Base-by-base conservation (phyloP, 2,329 filamentous ascomycete species). In the Talaromyces atroroseus region DNA sequence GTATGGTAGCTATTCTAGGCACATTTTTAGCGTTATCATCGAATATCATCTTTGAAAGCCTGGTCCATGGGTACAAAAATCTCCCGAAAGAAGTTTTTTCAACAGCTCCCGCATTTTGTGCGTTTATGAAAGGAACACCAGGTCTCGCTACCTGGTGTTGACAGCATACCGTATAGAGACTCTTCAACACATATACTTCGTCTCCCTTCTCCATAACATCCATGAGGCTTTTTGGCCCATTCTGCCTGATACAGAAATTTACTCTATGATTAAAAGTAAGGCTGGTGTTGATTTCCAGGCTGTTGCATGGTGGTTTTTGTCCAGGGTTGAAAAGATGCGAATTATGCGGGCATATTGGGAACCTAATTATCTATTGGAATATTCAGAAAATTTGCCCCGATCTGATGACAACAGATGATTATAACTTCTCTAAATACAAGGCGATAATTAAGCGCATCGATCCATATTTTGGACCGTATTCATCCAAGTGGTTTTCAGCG, bases 141-240 rank as follows among this genome's bases (percentile, higher is more conserved):
- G 54, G 54, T 48, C 54, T 52, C 42, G 49, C 11, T 56, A 56
- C 20, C 49, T 56, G 11, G 49, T 52, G 26, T 38, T 52, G n/a
- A 52, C 42, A 18, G 54, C 49, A 10, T 52, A 40, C 7, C 49
- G 54, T 40, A 52, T 56, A 52, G 54, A 52, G 32, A 23, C 14
- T 8, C 54, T 56, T 52, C 49, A 56, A 46, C 20, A 56, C n/a
- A 48, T 56, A 32, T 29, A 21, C 21, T 56, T 56, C 23, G 16
- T 56, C 42, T 52, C 48, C 1, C 40, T 56, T 24, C 42, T 56
- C 21, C 48, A 48, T 24, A 54, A 54, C n/a, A 48, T 48, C 44
- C 44, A 54, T 48, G 52, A 52, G 50, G 24, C 23, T 21, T 32
- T 52, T 34, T 52, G 50, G 50, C 26, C 50, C n/a, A 42, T 52